Evolutionary conservation across 2,329 filamentous ascomycete genomes (phyloP).

Genomic region (Stachybotrys chartarum): DNA sequence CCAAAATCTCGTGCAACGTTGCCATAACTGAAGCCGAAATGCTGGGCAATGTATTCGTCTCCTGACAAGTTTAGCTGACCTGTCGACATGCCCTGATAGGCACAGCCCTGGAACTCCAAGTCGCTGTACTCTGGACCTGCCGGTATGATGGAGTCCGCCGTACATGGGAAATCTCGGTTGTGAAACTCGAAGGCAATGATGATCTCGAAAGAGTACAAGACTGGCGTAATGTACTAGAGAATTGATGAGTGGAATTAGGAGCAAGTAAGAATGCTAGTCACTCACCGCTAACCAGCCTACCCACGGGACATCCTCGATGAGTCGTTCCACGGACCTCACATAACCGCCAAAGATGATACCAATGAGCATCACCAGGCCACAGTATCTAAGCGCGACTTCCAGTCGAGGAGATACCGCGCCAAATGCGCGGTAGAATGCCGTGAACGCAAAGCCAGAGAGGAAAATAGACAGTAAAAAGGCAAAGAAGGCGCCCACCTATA

Average conservation of each 20-base stretch:
- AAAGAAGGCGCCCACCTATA: constrained; percentile 3
- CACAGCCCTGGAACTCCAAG: constrained; percentile 36
- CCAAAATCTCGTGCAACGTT: constrained; percentile 39
- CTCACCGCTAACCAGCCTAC: constrained; percentile 5
- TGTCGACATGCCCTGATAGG: constrained; percentile 39
- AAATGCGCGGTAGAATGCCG: constrained; percentile 23
- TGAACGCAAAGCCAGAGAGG: constrained; percentile 17
- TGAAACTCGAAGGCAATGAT: constrained; percentile 66
- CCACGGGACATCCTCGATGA: constrained; percentile 3
- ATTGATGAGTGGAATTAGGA: not conserved
- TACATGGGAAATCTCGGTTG: not conserved
- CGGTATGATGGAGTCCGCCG: constrained; percentile 30
- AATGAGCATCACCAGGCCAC: not conserved
- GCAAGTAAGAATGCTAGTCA: not conserved
- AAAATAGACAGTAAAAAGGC: constrained; percentile 6
- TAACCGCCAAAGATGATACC: constrained; percentile 5
- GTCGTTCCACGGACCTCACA: constrained; percentile 1
- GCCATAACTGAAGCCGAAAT: constrained; percentile 1
- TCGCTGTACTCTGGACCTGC: constrained; percentile 34
- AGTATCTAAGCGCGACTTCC: constrained; percentile 3
- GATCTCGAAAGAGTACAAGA: constrained; percentile 67
- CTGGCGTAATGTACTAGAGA: not conserved
- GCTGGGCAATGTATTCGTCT: not conserved
- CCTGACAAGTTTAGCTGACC: constrained; percentile 1
- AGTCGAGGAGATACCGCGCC: constrained; percentile 20